Percentiles rank a stretch among this genome's conserved stretches.
These are phyloP conservation scores for Castanea crenata DNA, from an alignment of 306 rosid species.

Conservation along the genomic window DNA sequence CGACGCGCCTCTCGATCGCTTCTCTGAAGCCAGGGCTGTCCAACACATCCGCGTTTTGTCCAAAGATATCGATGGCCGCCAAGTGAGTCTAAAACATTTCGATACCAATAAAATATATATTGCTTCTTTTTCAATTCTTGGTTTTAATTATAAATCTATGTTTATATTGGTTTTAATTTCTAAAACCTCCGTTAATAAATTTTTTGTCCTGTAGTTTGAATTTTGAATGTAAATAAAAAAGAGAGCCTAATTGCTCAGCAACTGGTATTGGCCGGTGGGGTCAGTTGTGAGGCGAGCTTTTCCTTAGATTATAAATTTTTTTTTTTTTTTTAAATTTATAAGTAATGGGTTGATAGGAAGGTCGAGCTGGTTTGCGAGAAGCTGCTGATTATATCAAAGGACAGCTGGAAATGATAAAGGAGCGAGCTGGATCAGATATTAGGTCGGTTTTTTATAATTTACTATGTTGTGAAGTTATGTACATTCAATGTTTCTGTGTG, in stretches of 20 bases:
- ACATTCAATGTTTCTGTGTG: neutral
- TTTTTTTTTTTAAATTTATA: slow-evolving; percentile 31
- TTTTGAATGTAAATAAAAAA: no score
- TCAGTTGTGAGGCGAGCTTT: no score
- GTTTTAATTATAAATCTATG: neutral
- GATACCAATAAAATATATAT: neutral
- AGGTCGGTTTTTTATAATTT: slow-evolving; percentile 38
- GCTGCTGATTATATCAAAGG: slow-evolving; percentile 76
- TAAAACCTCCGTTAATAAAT: neutral
- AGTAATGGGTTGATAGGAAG: slow-evolving; percentile 55
- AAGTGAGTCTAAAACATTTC: slow-evolving; percentile 38
- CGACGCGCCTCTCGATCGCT: slow-evolving; percentile 79
- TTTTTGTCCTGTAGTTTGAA: no score
- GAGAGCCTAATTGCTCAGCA: no score
- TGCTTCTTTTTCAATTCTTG: neutral
- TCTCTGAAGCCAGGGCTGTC: slow-evolving; percentile 86
- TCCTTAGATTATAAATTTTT: neutral
- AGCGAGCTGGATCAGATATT: slow-evolving; percentile 57
- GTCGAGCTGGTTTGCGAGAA: slow-evolving; percentile 82
- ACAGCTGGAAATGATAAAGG: slow-evolving; percentile 65
- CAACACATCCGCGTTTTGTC: slow-evolving; percentile 73
- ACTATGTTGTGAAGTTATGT: neutral
- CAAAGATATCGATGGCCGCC: slow-evolving; percentile 90
- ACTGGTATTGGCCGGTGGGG: no score
- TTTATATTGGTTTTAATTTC: neutral